These are phyloP conservation scores for Penicillium maclennaniae DNA, from an alignment of 495 filamentous ascomycete genomes.

Conservation along the genomic window DNA sequence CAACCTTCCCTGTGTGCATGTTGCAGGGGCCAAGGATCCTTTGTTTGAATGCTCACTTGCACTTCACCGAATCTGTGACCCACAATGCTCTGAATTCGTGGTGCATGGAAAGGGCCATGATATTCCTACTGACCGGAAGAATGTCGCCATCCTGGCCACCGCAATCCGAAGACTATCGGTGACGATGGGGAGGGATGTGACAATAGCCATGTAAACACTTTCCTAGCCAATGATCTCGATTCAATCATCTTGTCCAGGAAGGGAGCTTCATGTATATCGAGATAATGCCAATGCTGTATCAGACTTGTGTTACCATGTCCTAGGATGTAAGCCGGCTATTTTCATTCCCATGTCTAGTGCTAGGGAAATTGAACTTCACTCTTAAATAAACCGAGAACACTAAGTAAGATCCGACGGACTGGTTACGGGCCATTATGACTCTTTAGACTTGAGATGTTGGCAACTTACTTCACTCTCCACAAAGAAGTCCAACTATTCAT, in stretches of 20 bases:
- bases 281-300: background rate
- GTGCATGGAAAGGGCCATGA: constrained; percentile 34
- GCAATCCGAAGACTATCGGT: constrained; percentile 25
- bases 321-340: background rate
- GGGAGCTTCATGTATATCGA: background rate
- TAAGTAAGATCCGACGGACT: background rate
- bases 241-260: background rate
- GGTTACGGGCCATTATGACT: background rate
- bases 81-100: constrained; percentile 16
- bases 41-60: constrained; percentile 28
- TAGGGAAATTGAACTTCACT: background rate
- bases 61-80: constrained; percentile 26
- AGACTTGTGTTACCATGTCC: background rate
- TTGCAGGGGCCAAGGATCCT: constrained; percentile 28
- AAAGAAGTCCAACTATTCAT: background rate
- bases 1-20: constrained; percentile 25
- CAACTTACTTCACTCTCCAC: background rate
- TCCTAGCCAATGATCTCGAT: background rate
- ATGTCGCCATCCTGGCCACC: constrained; percentile 22
- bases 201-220: background rate
- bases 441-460: background rate
- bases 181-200: constrained; percentile 17
- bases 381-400: background rate
- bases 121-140: constrained; percentile 28
- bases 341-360: background rate